Percentiles rank a stretch among this genome's conserved stretches.
Evolutionary conservation across 108 stramenopile species (phyloP).

Genomic region (Nitzschia sp.): DNA sequence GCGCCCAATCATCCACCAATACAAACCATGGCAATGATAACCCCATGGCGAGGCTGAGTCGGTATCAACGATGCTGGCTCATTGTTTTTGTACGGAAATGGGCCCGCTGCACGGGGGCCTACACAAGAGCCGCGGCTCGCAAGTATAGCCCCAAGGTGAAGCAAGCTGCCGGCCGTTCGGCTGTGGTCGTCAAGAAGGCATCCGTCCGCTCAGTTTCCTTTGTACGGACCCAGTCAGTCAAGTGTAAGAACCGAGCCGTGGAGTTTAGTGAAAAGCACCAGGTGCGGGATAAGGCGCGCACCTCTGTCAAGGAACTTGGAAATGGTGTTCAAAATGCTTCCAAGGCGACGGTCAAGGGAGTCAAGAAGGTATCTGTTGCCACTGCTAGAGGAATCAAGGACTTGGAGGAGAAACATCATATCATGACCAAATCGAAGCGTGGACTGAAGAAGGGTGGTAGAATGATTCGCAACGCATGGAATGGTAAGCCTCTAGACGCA

Average conservation of each 20-base stretch:
- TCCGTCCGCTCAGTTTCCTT: constrained; percentile 3
- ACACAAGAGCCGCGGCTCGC: background rate
- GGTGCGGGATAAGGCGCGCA: background rate
- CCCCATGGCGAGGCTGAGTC: background rate
- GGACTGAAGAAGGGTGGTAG: background rate
- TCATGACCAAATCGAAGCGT: constrained; percentile 9
- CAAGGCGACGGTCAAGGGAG: constrained; percentile 1
- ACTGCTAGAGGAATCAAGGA: constrained; percentile 9
- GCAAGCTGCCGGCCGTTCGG: background rate
- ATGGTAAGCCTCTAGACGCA: background rate
- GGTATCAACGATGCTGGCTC: constrained; percentile 5
- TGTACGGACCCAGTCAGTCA: background rate
- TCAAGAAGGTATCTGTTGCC: background rate
- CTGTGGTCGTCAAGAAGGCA: background rate
- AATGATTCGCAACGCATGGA: constrained; percentile 15
- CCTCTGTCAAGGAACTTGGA: background rate
- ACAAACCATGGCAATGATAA: background rate
- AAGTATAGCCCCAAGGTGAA: constrained; percentile 19
- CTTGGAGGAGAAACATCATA: constrained; percentile 19
- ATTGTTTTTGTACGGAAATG: constrained; percentile 16
- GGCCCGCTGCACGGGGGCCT: background rate
- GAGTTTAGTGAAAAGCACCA: constrained; percentile 7
- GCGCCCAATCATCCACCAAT: background rate
- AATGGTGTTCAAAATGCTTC: constrained; percentile 3
- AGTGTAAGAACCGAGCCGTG: constrained; percentile 1